Evolutionary conservation across 176 grass and related monocot genomes (phyloP).

Genomic region (Poa pratensis): DNA sequence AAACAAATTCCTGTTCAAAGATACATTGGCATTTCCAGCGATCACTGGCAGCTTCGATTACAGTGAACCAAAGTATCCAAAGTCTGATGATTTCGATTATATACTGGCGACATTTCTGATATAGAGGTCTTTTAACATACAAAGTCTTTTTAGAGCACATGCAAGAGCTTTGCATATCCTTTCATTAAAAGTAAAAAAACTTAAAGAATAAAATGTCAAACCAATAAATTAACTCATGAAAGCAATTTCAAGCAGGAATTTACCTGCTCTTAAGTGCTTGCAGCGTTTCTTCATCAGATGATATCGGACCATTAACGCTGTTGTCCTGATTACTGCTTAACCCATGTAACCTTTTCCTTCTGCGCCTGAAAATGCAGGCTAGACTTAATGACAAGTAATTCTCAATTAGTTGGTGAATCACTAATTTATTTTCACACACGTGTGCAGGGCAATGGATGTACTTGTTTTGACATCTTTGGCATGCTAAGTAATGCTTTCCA

Average conservation of each 20-base stretch:
- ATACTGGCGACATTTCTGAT: background rate
- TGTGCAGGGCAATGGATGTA: background rate
- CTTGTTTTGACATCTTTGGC: conserved; percentile 8
- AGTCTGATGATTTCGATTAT: background rate
- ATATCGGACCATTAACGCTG: conserved; percentile 36
- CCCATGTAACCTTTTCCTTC: conserved; percentile 56
- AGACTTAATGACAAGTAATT: conserved; percentile 36
- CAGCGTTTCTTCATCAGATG: conserved; percentile 75
- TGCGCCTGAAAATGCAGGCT: conserved; percentile 45
- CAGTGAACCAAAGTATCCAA: background rate
- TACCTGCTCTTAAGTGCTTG: conserved; percentile 69
- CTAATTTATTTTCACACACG: background rate
- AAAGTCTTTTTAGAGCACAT: background rate
- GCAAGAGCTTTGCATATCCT: background rate
- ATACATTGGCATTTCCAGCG: background rate
- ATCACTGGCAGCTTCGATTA: background rate
- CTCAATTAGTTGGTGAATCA: background rate
- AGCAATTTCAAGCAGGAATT: conserved; percentile 13
- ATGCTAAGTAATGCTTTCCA: conserved; percentile 23
- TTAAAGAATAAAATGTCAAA: conserved; percentile 15
- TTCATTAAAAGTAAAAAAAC: conserved; percentile 14
- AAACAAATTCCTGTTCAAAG: background rate
- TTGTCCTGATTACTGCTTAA: conserved; percentile 39
- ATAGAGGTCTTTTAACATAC: background rate
- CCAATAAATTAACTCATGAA: conserved; percentile 38